Base-by-base conservation (phyloP, 257 asterid species). In the Pogostemon cablin region DNA sequence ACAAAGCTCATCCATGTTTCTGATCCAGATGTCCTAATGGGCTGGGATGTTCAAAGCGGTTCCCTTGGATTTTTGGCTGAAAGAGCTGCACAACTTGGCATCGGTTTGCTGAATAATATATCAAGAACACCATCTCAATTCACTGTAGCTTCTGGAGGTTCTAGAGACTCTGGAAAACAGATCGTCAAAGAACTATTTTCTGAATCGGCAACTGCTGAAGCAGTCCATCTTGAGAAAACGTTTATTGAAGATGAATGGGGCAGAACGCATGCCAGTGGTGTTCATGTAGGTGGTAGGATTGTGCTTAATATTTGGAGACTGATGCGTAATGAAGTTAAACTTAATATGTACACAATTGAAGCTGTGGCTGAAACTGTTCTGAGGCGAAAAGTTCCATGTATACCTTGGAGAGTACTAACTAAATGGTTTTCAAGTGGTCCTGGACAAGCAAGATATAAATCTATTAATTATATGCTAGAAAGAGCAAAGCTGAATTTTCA, bases 191-290 rank as follows among this genome's bases (percentile, higher is more conserved):
- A 82, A 76, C 57, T 77, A 73, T 65, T 71, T 70, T 73, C 87
- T 58, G 86, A 84, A 73, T 67, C 85, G 3, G 80, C 67, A 60
- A 56, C 62, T 15, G 62, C 81, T 69, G 88, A 87, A 65, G 72
- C 83, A 80, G 80, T 67, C 78, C 74, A 62, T 57, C 75, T 77
- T 56, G 85, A 85, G 65, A 84, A 82, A 79, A 72, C 88, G 34
- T 69, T 93, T 49, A 85, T 93, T 44, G 96, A 91, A 81, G 99
- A 93, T 64, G 98, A 93, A 75, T 93, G 99, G 98, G 98, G 99
- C 72, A 78, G 99, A 84, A 91, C 96, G 44, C 97, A 93, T 77
- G 96, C 95, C 76, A 91, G 97, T 76, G 99, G 99, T 77, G 82
- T 93, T 75, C 96, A 91, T 79, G 99, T 91, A 70, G 87, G 92